phyloP scores from a whole-genome alignment of 1,284 basidiomycete genomes.

The Trametes versicolor region DNA sequence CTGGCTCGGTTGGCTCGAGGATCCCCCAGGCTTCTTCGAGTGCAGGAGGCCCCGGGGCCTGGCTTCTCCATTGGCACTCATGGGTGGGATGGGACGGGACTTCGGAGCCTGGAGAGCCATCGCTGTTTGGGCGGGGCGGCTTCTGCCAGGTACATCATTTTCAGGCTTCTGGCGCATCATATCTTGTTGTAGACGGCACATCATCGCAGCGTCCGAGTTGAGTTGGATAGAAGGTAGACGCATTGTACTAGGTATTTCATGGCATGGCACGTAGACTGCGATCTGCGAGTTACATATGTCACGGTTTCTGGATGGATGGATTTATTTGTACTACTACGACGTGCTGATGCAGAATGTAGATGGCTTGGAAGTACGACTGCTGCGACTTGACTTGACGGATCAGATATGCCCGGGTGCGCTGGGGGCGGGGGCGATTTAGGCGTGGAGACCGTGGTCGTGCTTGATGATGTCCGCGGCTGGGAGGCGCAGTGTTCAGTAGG shows the following conservation, averaged over 20 bases:
- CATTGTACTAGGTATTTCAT: not conserved
- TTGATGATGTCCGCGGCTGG: slow-evolving; percentile 27
- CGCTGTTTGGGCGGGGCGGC: no score
- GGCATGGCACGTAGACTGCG: not conserved
- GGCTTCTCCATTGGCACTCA: no score
- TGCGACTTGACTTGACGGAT: no score
- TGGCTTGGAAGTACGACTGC: not conserved
- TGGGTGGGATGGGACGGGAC: no score
- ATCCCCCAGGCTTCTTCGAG: no score
- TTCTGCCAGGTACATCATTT: no score
- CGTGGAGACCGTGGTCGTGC: slow-evolving; percentile 12
- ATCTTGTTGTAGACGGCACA: not conserved
- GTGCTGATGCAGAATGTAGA: no score
- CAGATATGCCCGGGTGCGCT: not conserved
- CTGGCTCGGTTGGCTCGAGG: no score
- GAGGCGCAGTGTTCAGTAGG: not conserved
- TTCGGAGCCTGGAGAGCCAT: no score
- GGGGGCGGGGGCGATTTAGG: not conserved
- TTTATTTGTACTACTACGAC: not conserved
- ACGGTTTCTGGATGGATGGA: not conserved
- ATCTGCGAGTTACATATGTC: not conserved
- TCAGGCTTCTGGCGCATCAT: no score
- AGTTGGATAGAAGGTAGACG: not conserved
- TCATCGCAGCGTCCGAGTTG: no score
- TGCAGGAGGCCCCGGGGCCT: no score